Base-by-base conservation (phyloP, 2,329 filamentous ascomycete genomes). In the Nothophaeocryptopus gaeumannii region DNA sequence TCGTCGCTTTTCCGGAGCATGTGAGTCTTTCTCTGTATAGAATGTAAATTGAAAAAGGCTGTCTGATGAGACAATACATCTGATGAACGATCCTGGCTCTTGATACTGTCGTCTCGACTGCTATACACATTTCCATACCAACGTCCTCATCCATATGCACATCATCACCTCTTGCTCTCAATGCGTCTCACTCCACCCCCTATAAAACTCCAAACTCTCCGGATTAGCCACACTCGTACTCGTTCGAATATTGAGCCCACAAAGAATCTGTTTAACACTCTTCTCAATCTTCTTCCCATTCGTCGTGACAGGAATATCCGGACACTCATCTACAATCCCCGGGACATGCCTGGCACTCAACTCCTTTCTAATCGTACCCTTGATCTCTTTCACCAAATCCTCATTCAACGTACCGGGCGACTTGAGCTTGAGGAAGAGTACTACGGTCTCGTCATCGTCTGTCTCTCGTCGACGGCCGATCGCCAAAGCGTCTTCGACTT, bases 231-330 rank as follows among this genome's bases (percentile, higher is more conserved):
- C 91, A 63, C 89, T 95, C 0, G 91, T 90, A 41, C 89, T 90
- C 0, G 89, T 93, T 75, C 90, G 91, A 58, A 96, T 83, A 45
- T 88, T 82, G 70, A 91, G 74, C 0, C 91, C 92, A 26, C 89
- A 95, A 1, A 99, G 73, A 38, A 97, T 96, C 71, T 96, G 91
- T 76, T 97, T 97, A 5, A 97, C 92, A 0, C 89, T 89, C 40
- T 95, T 90, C 69, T 99, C 92, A 52, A 99, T 89, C 83, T 97
- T 99, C 76, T 99, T 99, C 45, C 92, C 92, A 64, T 99, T 99
- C 2, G 85, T 84, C 12, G 93, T 97, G 59, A 91, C 84, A 0
- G 92, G 93, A 13, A 99, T 93, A 33, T 92, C 90, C 0, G 85
- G 83, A 55, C 87, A 91, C 67, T 88, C 84, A 58, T 91, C 88